Conservation (phyloP, 208 protist species). For the Trypanosoma caninum region DNA sequence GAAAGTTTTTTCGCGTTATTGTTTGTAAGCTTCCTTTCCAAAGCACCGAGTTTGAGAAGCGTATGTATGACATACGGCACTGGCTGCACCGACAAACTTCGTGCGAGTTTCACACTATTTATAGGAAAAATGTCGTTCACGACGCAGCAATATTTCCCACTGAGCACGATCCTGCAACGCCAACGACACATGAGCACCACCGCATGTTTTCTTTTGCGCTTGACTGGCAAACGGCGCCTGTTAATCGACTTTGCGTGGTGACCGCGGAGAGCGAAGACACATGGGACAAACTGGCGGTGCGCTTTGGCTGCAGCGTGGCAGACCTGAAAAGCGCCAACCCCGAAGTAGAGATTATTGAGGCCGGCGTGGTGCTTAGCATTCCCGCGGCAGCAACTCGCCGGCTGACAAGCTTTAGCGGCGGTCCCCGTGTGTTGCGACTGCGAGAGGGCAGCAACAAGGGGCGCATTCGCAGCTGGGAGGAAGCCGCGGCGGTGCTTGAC, state of each 20-base stretch:
- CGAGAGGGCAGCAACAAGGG: conserved; percentile 3
- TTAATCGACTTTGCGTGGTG: conserved; percentile 53
- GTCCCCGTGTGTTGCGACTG: conserved; percentile 44
- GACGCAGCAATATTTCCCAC: conserved; percentile 76
- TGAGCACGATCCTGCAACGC: conserved; percentile 60
- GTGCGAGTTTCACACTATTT: conserved; percentile 86
- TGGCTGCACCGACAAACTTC: conserved; percentile 87
- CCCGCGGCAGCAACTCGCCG: conserved; percentile 47
- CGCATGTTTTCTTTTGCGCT: conserved; percentile 89
- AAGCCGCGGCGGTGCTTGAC: conserved; percentile 62
- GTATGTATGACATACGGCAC: conserved; percentile 84
- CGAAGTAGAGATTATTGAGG: conserved; percentile 27
- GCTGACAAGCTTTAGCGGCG: conserved; percentile 47
- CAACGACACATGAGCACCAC: conserved; percentile 80
- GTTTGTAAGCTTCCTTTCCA: conserved; percentile 87
- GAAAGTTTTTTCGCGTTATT: conserved; percentile 86
- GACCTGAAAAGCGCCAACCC: conserved; percentile 53
- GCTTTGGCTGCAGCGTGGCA: conserved; percentile 48
- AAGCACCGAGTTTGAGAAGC: conserved; percentile 88
- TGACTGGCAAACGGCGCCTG: conserved; percentile 81
- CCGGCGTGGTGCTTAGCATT: conserved; percentile 44
- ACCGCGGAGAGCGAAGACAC: conserved; percentile 48
- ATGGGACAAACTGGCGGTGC: conserved; percentile 53
- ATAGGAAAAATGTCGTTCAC: conserved; percentile 79
- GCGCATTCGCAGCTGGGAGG: conserved; percentile 48